Evolutionary conservation across 2,329 filamentous ascomycete genomes (phyloP).

Genomic region (Coleophoma eucalyptorum): DNA sequence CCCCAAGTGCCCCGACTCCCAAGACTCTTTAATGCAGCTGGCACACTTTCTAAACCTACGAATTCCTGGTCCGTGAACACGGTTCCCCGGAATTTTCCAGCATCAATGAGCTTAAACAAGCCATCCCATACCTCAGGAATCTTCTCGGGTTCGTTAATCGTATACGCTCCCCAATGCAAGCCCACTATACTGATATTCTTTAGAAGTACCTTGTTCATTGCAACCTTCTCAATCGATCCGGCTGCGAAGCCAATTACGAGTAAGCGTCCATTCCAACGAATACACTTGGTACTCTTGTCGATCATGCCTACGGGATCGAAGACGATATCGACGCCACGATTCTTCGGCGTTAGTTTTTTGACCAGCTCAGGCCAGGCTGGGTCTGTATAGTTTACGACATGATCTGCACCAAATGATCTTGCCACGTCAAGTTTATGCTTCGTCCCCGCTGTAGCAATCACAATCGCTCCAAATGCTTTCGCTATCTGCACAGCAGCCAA

Average conservation of each 20-base stretch:
- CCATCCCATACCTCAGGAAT: conserved; percentile 76
- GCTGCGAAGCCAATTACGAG: conserved; percentile 87
- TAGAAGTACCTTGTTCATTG: conserved; percentile 85
- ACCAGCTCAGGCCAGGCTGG: conserved; percentile 63
- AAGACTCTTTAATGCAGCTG: conserved; percentile 71
- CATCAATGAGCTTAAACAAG: conserved; percentile 71
- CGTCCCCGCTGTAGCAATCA: conserved; percentile 88
- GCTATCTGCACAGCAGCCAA: conserved; percentile 90
- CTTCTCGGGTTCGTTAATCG: conserved; percentile 65
- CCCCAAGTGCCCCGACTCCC: conserved; percentile 87
- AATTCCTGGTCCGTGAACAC: conserved; percentile 80
- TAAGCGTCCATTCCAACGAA: conserved; percentile 87
- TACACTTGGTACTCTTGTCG: conserved; percentile 84
- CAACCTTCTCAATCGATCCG: conserved; percentile 83
- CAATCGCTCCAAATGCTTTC: conserved; percentile 85
- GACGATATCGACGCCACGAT: conserved; percentile 77
- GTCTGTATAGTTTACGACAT: conserved; percentile 73
- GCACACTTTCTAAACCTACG: conserved; percentile 75
- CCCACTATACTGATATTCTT: conserved; percentile 93
- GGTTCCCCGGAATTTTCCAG: conserved; percentile 78
- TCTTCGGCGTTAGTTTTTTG: conserved; percentile 71
- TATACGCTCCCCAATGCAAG: conserved; percentile 87
- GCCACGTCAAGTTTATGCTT: conserved; percentile 78
- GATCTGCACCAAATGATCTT: conserved; percentile 77
- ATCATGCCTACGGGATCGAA: conserved; percentile 93